Evolutionary conservation across 305 asterid species (phyloP), one percentile per base, ranked within the genome.

Genomic region (Fraxinus dipetala): DNA sequence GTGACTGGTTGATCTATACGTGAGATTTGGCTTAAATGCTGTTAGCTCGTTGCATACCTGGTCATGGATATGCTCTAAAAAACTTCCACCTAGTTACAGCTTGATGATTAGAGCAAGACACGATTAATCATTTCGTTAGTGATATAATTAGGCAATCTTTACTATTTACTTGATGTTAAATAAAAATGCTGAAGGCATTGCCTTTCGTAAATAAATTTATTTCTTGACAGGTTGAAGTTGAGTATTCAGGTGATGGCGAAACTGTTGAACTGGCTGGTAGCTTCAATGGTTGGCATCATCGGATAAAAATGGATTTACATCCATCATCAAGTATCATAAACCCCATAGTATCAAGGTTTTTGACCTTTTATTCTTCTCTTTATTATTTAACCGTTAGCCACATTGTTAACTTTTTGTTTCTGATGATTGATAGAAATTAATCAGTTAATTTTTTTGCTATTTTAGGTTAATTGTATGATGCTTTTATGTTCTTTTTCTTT

Each of bases 211-310:
- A 75, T 84, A 79, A 75, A 63, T 75, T 85, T 73, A 78, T 77
- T 75, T 78, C 70, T 84, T 83, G 75, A 84, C 85, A 95, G 99
- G 97, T 92, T 84, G 97, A 94, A 87, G 81, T 95, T 69, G 88
- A 83, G 79, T 95, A 90, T 82, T 75, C 87, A 74, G 92, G 93
- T 72, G 91, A 94, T 40, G 98, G 95, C 30, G 92, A 93, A 63
- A 84, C 81, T 40, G 97, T 93, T 83, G 98, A 94, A 88, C 85
- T 95, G 22, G 93, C 98, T 22, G 98, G 99, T 48, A 95, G 97
- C 88, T 95, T 94, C 93, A 94, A 95, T 61, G 99, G 99, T 78
- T 95, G 99, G 99, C 92, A 89, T 83, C 91, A 90, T 8, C 87
- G 74, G 45, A 84, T 93, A 82, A 84, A 85, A 80, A 89, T 95